Evolutionary conservation across 2,329 filamentous ascomycete genomes (phyloP).

Genomic region (Colletotrichum sansevieriae): DNA sequence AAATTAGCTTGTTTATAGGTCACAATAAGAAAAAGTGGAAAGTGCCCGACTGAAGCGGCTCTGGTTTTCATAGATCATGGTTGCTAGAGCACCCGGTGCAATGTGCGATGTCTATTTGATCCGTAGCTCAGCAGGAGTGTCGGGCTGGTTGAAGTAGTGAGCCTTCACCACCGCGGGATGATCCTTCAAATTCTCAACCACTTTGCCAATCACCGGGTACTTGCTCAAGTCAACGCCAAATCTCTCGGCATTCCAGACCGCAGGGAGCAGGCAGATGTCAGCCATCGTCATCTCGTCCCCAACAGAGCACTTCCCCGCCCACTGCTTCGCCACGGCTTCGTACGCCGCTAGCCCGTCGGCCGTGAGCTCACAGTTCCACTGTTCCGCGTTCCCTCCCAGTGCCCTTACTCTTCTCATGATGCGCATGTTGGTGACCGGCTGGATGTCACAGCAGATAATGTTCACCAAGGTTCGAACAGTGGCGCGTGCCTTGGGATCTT

Average conservation of each 20-base stretch:
- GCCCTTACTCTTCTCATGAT: constrained; percentile 63
- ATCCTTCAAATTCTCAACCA: constrained; percentile 61
- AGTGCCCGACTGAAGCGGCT: too few relatives aligned
- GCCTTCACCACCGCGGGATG: constrained; percentile 65
- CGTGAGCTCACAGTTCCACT: constrained; percentile 67
- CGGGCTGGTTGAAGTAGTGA: constrained; percentile 67
- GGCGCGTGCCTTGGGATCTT: constrained; percentile 59
- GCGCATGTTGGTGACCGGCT: constrained; percentile 71
- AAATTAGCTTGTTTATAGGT: too few relatives aligned
- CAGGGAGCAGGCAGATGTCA: constrained; percentile 70
- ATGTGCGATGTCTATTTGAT: constrained; percentile 11
- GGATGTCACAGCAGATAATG: constrained; percentile 69
- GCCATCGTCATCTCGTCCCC: constrained; percentile 69
- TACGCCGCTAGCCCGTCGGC: constrained; percentile 68
- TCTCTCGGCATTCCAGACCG: constrained; percentile 68
- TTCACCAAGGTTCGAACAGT: constrained; percentile 64
- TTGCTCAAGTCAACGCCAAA: constrained; percentile 64
- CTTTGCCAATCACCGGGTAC: constrained; percentile 61
- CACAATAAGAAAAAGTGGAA: neutral
- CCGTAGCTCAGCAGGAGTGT: constrained; percentile 51
- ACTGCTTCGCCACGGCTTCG: constrained; percentile 57
- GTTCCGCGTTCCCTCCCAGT: constrained; percentile 57
- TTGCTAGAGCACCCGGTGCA: neutral
- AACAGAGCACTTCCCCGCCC: constrained; percentile 65
- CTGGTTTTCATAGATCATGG: neutral